A percentile compares a stretch with the other conserved stretches of the same genome.
Evolutionary conservation across 2,329 filamentous ascomycete genomes (phyloP).

Genomic region (Fusarium stilboides): DNA sequence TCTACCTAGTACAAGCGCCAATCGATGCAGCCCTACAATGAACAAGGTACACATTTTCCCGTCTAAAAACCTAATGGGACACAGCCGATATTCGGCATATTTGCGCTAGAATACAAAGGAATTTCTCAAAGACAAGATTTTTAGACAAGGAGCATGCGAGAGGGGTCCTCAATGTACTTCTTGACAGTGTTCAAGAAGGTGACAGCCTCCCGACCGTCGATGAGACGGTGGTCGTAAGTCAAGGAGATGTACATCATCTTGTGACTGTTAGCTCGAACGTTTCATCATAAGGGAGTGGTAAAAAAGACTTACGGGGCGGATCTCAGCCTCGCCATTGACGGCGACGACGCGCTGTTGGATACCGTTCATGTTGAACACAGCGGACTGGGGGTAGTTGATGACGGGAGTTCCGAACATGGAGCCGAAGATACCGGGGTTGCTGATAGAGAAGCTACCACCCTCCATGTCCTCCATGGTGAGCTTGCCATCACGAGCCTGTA

Average conservation of each 20-base stretch:
- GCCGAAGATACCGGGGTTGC: constrained; percentile 83
- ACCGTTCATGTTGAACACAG: constrained; percentile 73
- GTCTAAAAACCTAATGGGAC: constrained; percentile 10
- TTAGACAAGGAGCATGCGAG: constrained; percentile 64
- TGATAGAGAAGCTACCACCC: constrained; percentile 83
- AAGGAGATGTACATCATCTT: constrained; percentile 65
- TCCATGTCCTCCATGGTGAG: constrained; percentile 84
- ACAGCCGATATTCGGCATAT: neutral
- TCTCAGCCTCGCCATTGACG: constrained; percentile 66
- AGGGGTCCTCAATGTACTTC: constrained; percentile 58
- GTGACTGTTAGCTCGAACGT: neutral
- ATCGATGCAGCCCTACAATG: constrained; percentile 26
- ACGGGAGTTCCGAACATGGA: constrained; percentile 71
- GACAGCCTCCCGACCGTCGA: constrained; percentile 72
- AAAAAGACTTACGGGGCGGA: constrained; percentile 53
- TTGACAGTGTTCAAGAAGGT: constrained; percentile 64
- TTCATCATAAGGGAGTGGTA: constrained; percentile 43
- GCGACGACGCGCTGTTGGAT: constrained; percentile 69
- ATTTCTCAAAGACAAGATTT: neutral
- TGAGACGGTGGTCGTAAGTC: constrained; percentile 69
- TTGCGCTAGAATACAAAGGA: constrained; percentile 39
- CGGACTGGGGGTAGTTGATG: constrained; percentile 82
- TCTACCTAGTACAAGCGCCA: constrained; percentile 33
- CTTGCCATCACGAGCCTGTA: constrained; percentile 77
- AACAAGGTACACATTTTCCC: constrained; percentile 4